These are phyloP conservation scores for Termitomyces sp. DNA, from an alignment of 768 basidiomycete species.

Conservation along the genomic window DNA sequence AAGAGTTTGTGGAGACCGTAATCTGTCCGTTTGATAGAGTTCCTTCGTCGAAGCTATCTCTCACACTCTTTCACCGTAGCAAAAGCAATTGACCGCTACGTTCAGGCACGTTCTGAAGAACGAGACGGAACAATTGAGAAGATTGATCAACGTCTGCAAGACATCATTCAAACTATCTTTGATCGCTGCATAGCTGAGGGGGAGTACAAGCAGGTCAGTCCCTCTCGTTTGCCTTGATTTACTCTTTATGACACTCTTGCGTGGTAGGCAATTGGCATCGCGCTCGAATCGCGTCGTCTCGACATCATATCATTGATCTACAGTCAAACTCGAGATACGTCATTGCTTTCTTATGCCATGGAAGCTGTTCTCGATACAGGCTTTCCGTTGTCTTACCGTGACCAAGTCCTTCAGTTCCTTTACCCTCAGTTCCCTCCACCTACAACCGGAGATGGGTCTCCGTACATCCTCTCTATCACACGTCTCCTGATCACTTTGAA, in stretches of 20 bases:
- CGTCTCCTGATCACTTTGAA: conserved; percentile 88
- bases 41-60: not conserved
- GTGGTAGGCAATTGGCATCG: conserved; percentile 85
- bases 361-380: conserved; percentile 87
- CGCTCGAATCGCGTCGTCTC: conserved; percentile 83
- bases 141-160: conserved; percentile 74
- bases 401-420: conserved; percentile 72
- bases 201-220: conserved; percentile 81
- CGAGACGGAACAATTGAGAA: conserved; percentile 44
- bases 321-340: conserved; percentile 64
- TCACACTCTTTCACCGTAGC: conserved; percentile 40
- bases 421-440: conserved; percentile 85
- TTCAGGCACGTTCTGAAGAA: conserved; percentile 60
- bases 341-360: conserved; percentile 85
- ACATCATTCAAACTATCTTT: conserved; percentile 89
- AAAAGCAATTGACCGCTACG: conserved; percentile 94
- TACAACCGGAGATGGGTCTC: conserved; percentile 63
- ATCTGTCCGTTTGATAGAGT: conserved; percentile 59
- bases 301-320: conserved; percentile 83
- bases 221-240: conserved; percentile 5
- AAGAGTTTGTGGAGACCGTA: conserved; percentile 92
- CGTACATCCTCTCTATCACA: conserved; percentile 75
- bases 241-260: not conserved
- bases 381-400: conserved; percentile 80
- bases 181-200: conserved; percentile 79